These are phyloP conservation scores for Ustilago loliicola DNA, from an alignment of 1,284 basidiomycete genomes.

Conservation along the genomic window DNA sequence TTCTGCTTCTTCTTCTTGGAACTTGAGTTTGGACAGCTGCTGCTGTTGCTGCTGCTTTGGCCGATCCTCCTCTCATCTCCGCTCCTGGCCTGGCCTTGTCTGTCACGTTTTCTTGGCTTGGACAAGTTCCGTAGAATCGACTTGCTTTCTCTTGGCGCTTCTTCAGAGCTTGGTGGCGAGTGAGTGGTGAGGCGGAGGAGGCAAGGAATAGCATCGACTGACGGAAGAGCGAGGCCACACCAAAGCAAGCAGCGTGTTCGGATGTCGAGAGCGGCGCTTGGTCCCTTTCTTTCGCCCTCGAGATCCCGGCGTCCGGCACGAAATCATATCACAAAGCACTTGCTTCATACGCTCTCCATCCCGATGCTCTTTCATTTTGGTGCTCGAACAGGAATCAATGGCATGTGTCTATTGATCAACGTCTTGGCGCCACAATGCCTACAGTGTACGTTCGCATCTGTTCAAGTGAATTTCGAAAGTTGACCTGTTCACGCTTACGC, in stretches of 20 bases:
- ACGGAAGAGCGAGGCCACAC: not conserved
- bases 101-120: not conserved
- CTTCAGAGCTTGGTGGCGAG: not conserved
- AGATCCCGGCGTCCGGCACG: conserved; percentile 2
- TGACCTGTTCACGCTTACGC: not conserved
- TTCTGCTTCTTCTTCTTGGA: conserved; percentile 4
- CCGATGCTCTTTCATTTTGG: no score
- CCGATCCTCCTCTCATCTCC: no score
- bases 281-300: not conserved
- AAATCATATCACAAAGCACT: not conserved
- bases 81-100: no score
- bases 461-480: no score
- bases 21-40: not conserved
- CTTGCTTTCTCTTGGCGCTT: conserved; percentile 6
- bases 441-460: not conserved
- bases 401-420: not conserved
- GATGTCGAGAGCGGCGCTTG: not conserved
- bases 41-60: not conserved
- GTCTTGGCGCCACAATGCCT: not conserved
- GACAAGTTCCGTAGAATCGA: no score
- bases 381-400: no score
- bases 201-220: not conserved
- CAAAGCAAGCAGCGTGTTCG: not conserved
- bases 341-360: not conserved
- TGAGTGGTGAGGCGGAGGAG: not conserved